Evolutionary conservation across 2,329 filamentous ascomycete species (phyloP).

Genomic region (Blastomyces gilchristii): DNA sequence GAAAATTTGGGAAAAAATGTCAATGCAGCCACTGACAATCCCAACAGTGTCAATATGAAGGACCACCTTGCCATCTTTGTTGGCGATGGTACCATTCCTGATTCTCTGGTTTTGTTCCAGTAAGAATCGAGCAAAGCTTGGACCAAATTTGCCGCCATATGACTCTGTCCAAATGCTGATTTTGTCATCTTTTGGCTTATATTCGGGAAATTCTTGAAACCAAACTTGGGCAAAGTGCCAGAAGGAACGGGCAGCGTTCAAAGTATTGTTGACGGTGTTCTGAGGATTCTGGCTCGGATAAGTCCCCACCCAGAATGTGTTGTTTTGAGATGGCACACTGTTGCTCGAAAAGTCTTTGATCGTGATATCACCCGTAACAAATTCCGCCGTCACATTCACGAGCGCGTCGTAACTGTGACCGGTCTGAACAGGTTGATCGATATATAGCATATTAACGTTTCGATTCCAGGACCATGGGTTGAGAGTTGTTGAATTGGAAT

Average conservation of each 20-base stretch:
- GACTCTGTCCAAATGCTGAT: constrained; percentile 39
- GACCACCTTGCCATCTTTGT: constrained; percentile 29
- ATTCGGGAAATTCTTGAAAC: constrained; percentile 47
- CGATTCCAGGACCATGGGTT: constrained; percentile 57
- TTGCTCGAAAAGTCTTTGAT: neutral
- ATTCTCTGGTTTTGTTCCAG: constrained; percentile 34
- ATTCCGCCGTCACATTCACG: constrained; percentile 23
- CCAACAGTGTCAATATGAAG: constrained; percentile 36
- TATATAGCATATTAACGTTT: constrained; percentile 55
- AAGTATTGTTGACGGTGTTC: constrained; percentile 23
- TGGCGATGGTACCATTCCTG: constrained; percentile 12
- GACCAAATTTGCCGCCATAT: constrained; percentile 36
- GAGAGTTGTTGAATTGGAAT: constrained; percentile 40
- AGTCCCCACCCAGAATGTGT: constrained; percentile 10
- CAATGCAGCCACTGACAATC: constrained; percentile 55
- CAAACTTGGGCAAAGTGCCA: constrained; percentile 49
- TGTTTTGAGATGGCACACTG: constrained; percentile 1
- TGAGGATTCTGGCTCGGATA: constrained; percentile 7
- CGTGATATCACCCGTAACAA: neutral
- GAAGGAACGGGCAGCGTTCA: constrained; percentile 39
- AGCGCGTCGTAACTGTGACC: constrained; percentile 38
- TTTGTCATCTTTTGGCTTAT: constrained; percentile 41
- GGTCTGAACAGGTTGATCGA: constrained; percentile 55
- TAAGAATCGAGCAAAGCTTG: constrained; percentile 30
- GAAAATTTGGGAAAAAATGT: constrained; percentile 47